These are phyloP conservation scores for Sordariomycetes sp. DNA, from an alignment of 2,329 filamentous ascomycete species.

Conservation along the genomic window DNA sequence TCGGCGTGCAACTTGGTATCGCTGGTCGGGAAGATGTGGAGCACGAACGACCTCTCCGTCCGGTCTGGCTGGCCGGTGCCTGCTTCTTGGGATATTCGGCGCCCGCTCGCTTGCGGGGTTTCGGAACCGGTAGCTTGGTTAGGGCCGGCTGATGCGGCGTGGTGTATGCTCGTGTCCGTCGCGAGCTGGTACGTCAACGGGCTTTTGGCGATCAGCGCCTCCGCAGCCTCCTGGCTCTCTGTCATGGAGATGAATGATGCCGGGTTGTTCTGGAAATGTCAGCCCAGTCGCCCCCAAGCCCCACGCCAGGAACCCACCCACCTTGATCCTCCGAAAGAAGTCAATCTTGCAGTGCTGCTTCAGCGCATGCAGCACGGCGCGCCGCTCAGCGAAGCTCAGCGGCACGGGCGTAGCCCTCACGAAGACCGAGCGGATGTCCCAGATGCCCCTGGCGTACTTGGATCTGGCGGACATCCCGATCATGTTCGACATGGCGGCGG, in stretches of 20 bases:
- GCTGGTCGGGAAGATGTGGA: constrained; percentile 27
- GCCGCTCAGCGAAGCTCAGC: constrained; percentile 40
- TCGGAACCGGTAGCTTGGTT: constrained; percentile 20
- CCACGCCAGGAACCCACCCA: constrained; percentile 13
- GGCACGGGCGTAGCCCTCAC: constrained; percentile 41
- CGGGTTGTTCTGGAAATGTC: constrained; percentile 26
- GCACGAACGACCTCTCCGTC: constrained; percentile 21
- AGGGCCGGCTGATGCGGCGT: constrained; percentile 7
- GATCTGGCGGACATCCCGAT: neutral
- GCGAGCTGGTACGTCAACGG: constrained; percentile 35
- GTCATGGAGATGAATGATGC: constrained; percentile 40
- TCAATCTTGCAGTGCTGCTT: constrained; percentile 38
- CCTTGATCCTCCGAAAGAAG: constrained; percentile 37
- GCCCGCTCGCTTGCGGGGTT: constrained; percentile 2
- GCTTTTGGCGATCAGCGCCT: constrained; percentile 27
- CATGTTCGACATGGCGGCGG: neutral
- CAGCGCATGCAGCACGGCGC: constrained; percentile 40
- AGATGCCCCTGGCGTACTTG: neutral
- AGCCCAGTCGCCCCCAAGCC: neutral
- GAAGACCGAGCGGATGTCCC: constrained; percentile 8
- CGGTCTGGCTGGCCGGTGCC: neutral
- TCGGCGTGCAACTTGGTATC: constrained; percentile 27
- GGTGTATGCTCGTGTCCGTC: neutral
- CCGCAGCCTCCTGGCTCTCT: constrained; percentile 24
- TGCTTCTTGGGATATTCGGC: neutral